Conservation (phyloP, 768 basidiomycete species). For the Suillus placidus region DNA sequence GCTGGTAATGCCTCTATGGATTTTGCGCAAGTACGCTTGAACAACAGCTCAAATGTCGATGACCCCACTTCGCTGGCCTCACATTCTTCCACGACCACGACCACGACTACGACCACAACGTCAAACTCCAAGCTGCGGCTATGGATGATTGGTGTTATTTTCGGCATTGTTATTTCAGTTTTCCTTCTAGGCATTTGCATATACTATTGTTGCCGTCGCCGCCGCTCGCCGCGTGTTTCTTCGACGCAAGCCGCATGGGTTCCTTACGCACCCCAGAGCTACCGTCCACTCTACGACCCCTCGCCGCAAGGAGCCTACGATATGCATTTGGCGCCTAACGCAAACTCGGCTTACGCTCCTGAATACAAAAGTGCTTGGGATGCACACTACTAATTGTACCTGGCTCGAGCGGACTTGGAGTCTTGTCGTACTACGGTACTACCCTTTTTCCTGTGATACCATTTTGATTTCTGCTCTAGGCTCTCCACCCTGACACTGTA, state of each 20-base stretch:
- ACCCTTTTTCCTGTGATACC: not conserved
- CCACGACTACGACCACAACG: slow-evolving; percentile 35
- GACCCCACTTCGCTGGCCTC: slow-evolving; percentile 16
- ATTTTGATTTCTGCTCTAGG: not conserved
- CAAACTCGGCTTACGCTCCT: slow-evolving; percentile 18
- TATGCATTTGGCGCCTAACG: slow-evolving; percentile 24
- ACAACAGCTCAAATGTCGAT: slow-evolving; percentile 14
- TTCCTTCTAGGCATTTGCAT: slow-evolving; percentile 10
- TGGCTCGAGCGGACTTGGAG: not conserved
- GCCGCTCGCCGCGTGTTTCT: slow-evolving; percentile 13
- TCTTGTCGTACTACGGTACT: not conserved
- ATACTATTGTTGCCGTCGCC: slow-evolving; percentile 16
- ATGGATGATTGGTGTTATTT: slow-evolving; percentile 23
- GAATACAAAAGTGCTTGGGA: slow-evolving; percentile 28
- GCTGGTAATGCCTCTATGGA: slow-evolving; percentile 39
- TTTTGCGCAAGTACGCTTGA: slow-evolving; percentile 18
- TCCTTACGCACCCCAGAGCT: slow-evolving; percentile 14
- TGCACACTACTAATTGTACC: slow-evolving; percentile 17
- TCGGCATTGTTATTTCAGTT: slow-evolving; percentile 12
- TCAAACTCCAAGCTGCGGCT: slow-evolving; percentile 5
- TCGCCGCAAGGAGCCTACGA: slow-evolving; percentile 32
- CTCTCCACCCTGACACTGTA: not conserved
- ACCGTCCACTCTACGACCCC: slow-evolving; percentile 28
- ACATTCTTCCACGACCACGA: slow-evolving; percentile 34
- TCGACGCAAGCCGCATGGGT: slow-evolving; percentile 14